phyloP scores from a whole-genome alignment of 2,329 filamentous ascomycete genomes.

The Aspergillus neotritici region DNA sequence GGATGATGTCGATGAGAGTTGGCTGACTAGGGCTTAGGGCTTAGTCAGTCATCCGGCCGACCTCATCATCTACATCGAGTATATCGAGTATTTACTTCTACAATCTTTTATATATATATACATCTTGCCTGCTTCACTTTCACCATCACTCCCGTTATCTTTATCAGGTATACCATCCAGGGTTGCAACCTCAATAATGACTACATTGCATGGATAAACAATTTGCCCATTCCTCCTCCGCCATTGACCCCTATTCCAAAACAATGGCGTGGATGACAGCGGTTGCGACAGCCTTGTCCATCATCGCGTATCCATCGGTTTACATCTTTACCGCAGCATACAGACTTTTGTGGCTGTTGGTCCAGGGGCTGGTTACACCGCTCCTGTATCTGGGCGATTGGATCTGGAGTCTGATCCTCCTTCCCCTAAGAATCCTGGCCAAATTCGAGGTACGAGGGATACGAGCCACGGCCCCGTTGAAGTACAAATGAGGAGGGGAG shows the following conservation, averaged over 20 bases:
- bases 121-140: no score
- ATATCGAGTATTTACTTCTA: not conserved
- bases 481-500: no score
- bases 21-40: slow-evolving; percentile 21
- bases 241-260: not conserved
- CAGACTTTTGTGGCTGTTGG: slow-evolving; percentile 34
- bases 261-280: slow-evolving; percentile 11
- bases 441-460: slow-evolving; percentile 50
- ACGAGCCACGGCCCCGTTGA: no score
- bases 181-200: no score
- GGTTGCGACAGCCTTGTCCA: slow-evolving; percentile 6
- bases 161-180: no score
- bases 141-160: no score
- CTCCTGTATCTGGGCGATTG: slow-evolving; percentile 45
- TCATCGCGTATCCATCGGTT: slow-evolving; percentile 8
- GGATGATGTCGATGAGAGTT: slow-evolving; percentile 15
- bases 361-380: slow-evolving; percentile 30
- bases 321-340: slow-evolving; percentile 17
- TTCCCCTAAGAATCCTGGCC: slow-evolving; percentile 48
- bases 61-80: slow-evolving; percentile 6
- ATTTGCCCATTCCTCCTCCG: not conserved
- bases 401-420: slow-evolving; percentile 36
- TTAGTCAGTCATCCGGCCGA: not conserved
- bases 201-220: no score
- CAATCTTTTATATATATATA: no score